Evolutionary conservation across 345 rosid genomes (phyloP).

Genomic region (Eucalyptus fibrosa): DNA sequence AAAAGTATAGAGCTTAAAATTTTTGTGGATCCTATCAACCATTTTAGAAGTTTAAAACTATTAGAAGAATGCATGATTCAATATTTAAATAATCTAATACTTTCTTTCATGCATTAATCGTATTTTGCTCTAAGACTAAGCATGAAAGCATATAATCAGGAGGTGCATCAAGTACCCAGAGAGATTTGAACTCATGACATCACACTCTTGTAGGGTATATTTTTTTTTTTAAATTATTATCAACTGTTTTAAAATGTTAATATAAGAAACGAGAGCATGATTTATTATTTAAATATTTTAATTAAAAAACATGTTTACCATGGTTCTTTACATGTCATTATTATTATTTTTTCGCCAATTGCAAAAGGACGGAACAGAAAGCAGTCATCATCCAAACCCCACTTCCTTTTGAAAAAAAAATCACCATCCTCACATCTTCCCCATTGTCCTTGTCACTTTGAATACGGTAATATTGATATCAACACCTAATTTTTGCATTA

Average conservation of each 20-base stretch:
- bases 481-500: neutral
- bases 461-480: neutral
- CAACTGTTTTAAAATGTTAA: neutral
- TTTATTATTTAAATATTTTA: neutral
- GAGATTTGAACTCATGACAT: neutral
- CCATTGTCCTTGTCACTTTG: neutral
- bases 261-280: accelerated
- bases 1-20: neutral
- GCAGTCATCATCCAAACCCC: neutral
- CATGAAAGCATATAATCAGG: neutral
- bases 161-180: accelerated
- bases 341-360: neutral
- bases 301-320: neutral
- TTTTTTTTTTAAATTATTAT: accelerated
- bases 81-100: neutral
- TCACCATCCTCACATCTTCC: neutral
- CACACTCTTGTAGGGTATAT: accelerated
- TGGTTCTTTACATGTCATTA: neutral
- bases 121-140: neutral
- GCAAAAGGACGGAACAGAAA: neutral
- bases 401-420: neutral
- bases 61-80: accelerated
- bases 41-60: neutral
- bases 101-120: accelerated
- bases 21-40: accelerated